Evolutionary conservation across 2,329 filamentous ascomycete species (phyloP).

Genomic region (Arthroderma sp.): DNA sequence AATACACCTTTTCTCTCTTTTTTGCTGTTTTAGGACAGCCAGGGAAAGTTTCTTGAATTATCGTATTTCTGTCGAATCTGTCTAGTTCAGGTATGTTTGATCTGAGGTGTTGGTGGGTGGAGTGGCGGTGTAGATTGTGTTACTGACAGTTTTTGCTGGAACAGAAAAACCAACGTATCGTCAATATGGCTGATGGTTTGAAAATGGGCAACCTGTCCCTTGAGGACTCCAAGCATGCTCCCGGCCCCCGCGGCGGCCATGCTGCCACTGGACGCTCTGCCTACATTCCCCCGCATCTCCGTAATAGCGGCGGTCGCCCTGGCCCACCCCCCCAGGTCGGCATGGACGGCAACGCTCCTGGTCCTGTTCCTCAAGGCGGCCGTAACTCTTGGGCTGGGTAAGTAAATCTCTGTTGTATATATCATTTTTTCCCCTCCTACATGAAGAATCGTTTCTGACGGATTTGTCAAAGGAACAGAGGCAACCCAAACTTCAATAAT

Average conservation of each 20-base stretch:
- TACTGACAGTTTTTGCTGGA: conserved; percentile 2
- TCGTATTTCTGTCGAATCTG: no score
- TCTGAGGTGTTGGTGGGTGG: background rate
- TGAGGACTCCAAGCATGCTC: conserved; percentile 50
- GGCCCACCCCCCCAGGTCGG: conserved; percentile 20
- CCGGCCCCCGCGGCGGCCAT: conserved; percentile 21
- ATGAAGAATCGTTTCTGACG: conserved; percentile 6
- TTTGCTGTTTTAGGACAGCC: no score
- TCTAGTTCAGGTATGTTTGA: no score
- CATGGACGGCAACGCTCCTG: conserved; percentile 26
- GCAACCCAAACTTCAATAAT: conserved; percentile 6
- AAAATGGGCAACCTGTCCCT: conserved; percentile 45
- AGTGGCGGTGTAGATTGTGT: background rate
- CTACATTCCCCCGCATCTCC: conserved; percentile 55
- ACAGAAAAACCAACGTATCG: conserved; percentile 1
- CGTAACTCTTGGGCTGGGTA: conserved; percentile 24
- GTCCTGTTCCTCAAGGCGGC: conserved; percentile 17
- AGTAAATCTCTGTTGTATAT: conserved; percentile 4
- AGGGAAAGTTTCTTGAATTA: no score
- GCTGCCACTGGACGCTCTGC: conserved; percentile 43
- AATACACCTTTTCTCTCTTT: no score
- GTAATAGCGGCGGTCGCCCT: conserved; percentile 22
- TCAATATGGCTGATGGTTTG: conserved; percentile 40
- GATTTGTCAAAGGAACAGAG: conserved; percentile 13
- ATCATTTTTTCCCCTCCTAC: conserved; percentile 1